Percentiles rank a stretch among this genome's conserved stretches.
These are phyloP conservation scores for Incumbomyces delicatus DNA, from an alignment of 2,329 filamentous ascomycete genomes.

Conservation along the genomic window DNA sequence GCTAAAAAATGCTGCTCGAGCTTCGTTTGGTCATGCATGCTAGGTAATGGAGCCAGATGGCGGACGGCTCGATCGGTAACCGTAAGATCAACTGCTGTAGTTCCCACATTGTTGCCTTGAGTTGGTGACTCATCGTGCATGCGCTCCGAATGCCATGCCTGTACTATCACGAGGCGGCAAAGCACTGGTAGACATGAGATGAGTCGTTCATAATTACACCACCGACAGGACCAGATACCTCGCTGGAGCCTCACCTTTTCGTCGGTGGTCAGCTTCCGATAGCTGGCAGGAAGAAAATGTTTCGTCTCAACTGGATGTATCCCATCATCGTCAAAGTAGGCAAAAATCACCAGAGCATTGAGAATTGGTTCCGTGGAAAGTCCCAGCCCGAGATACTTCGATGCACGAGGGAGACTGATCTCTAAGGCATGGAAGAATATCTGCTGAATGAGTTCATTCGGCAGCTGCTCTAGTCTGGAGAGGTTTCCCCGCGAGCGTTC, in stretches of 20 bases:
- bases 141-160: slow-evolving; percentile 24
- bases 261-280: slow-evolving; percentile 21
- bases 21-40: neutral
- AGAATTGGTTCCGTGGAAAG: slow-evolving; percentile 35
- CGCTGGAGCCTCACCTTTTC: slow-evolving; percentile 27
- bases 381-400: slow-evolving; percentile 29
- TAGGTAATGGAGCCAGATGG: slow-evolving; percentile 1
- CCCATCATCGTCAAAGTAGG: slow-evolving; percentile 32
- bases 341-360: slow-evolving; percentile 29
- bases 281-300: slow-evolving; percentile 29
- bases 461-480: slow-evolving; percentile 36
- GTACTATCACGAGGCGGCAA: slow-evolving; percentile 26
- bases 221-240: slow-evolving; percentile 28
- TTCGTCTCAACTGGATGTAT: slow-evolving; percentile 25
- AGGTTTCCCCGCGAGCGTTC: slow-evolving; percentile 8
- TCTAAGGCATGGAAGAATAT: slow-evolving; percentile 43
- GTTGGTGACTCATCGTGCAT: slow-evolving; percentile 2
- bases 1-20: slow-evolving; percentile 5
- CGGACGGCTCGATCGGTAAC: neutral
- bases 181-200: slow-evolving; percentile 27
- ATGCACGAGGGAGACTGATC: slow-evolving; percentile 35
- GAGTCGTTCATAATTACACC: slow-evolving; percentile 31
- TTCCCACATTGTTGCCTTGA: slow-evolving; percentile 19
- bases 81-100: neutral
- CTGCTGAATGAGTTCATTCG: slow-evolving; percentile 42